Evolutionary conservation across 148 eudicot genomes (phyloP).

Genomic region (Rhododendron kiyosumense): DNA sequence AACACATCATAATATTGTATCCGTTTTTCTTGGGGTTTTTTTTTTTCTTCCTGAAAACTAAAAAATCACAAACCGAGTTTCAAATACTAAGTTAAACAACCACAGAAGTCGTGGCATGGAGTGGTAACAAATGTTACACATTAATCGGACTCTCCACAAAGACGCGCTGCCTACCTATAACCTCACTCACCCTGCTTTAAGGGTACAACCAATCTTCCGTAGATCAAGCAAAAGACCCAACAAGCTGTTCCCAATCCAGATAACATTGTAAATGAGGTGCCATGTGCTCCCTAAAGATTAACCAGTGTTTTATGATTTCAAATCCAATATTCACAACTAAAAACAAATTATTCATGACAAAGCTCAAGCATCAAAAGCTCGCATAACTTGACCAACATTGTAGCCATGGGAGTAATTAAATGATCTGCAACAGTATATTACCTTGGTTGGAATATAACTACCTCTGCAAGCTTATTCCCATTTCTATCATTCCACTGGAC

Average conservation of each 20-base stretch:
- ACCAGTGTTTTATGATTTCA: neutral
- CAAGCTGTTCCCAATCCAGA: neutral
- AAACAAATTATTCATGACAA: neutral
- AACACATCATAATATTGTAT: neutral
- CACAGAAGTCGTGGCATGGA: neutral
- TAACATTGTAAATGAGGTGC: neutral
- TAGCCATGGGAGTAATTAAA: neutral
- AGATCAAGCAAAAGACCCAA: neutral
- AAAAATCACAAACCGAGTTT: neutral
- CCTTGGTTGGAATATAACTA: constrained; percentile 49
- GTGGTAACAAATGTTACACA: neutral
- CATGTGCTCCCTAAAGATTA: neutral
- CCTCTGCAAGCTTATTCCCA: constrained; percentile 78
- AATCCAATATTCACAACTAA: neutral
- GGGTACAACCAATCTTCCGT: neutral
- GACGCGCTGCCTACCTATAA: neutral
- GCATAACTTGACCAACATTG: neutral
- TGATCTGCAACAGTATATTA: neutral
- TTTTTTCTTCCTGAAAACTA: neutral
- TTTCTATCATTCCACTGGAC: constrained; percentile 86
- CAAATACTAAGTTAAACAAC: neutral
- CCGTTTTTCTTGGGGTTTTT: neutral
- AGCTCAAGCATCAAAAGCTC: neutral
- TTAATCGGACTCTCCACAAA: neutral
- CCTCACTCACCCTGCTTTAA: neutral